These are phyloP conservation scores for Voacanga thouarsii DNA, from an alignment of 257 asterid genomes.

Conservation along the genomic window DNA sequence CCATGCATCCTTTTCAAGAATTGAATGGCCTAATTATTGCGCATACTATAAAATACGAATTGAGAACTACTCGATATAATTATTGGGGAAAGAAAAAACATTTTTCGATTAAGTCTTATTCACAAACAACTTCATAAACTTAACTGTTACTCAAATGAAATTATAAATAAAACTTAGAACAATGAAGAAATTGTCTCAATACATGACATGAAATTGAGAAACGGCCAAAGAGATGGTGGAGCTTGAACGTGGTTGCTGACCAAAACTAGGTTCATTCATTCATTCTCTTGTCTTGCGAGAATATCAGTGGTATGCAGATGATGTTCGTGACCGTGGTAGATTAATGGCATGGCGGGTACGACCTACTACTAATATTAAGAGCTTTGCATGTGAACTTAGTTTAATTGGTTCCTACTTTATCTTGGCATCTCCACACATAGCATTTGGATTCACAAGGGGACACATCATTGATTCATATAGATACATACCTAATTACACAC, in stretches of 20 bases:
- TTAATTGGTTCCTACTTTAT: conserved; percentile 2
- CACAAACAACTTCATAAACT: too few species aligned
- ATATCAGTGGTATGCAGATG: not conserved
- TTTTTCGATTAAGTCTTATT: too few species aligned
- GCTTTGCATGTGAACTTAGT: conserved; percentile 7
- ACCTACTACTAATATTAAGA: not conserved
- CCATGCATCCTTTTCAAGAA: too few species aligned
- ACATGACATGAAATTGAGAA: not conserved
- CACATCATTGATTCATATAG: too few species aligned
- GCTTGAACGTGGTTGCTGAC: not conserved
- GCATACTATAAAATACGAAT: too few species aligned
- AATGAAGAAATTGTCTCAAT: not conserved
- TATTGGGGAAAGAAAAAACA: too few species aligned
- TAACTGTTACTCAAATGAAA: too few species aligned
- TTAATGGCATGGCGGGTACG: not conserved
- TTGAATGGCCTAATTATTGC: too few species aligned
- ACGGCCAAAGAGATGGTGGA: not conserved
- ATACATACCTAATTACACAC: too few species aligned
- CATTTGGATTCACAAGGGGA: not conserved
- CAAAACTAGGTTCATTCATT: not conserved
- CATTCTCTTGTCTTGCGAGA: not conserved
- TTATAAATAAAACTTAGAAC: too few species aligned
- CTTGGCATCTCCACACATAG: not conserved
- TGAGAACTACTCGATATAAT: too few species aligned
- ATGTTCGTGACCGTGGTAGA: not conserved